These are phyloP conservation scores for Entonaema liquescens DNA, from an alignment of 495 filamentous ascomycete genomes.

Conservation along the genomic window DNA sequence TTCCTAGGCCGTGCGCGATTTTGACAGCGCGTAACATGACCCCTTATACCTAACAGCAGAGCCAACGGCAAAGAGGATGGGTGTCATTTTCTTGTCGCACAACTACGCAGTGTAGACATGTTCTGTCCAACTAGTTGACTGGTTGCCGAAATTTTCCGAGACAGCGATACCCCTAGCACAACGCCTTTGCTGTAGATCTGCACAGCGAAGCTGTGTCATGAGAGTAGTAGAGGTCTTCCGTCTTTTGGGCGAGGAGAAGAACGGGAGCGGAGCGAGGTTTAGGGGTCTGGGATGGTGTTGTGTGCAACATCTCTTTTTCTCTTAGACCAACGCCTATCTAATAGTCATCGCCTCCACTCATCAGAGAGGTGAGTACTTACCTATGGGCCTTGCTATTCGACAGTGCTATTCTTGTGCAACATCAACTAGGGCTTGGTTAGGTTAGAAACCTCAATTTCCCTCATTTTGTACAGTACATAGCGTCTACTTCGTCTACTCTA, in stretches of 20 bases:
- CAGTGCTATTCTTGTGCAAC: constrained; percentile 1
- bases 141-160: constrained; percentile 28
- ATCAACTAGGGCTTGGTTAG: neutral
- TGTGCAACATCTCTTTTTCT: constrained; percentile 10
- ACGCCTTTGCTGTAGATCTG: constrained; percentile 13
- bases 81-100: neutral
- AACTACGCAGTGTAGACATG: neutral
- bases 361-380: too few species aligned
- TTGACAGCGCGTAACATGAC: neutral
- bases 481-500: neutral
- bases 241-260: constrained; percentile 19
- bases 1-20: constrained; percentile 22
- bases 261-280: constrained; percentile 33
- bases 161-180: neutral
- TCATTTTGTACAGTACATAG: neutral
- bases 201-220: neutral
- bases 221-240: constrained; percentile 2
- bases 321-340: too few species aligned
- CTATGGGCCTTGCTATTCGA: constrained; percentile 9
- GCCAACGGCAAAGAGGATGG: neutral
- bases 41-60: neutral
- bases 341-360: neutral
- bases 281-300: constrained; percentile 23
- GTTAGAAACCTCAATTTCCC: constrained; percentile 7
- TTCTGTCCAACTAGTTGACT: neutral